Evolutionary conservation across 2,329 filamentous ascomycete genomes (phyloP), one percentile per base, ranked within the genome.

Genomic region (Aspergillus sp.): DNA sequence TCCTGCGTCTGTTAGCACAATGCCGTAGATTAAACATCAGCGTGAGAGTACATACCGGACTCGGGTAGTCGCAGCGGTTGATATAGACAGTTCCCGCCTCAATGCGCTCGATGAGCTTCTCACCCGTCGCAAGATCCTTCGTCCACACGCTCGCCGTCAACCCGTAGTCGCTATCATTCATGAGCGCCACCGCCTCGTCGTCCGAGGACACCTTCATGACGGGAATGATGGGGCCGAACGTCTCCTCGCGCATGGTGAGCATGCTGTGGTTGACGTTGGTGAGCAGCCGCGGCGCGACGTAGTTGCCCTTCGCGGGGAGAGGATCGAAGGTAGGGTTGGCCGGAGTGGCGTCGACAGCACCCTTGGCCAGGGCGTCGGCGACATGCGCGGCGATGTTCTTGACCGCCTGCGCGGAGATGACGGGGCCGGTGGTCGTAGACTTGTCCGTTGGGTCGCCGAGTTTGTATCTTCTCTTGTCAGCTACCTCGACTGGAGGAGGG

Each of bases 101-200:
- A 47, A 96, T 84, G 43, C 86, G 79, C 51, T 93, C 86, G 35
- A 87, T 84, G 47, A 96, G 78, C 67, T 87, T 81, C 61, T 90
- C 83, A 24, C 87, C 92, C 65, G 80, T 86, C 45, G 76, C 79
- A 2, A 84, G 83, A 66, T 96, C 90, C 72, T 92, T 94, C 50
- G 90, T 95, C 92, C 91, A 96, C 62, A 96, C 91, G 65, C 90
- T 95, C 16, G 90, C 91, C 5, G 92, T 96, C 56, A 96, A 78
- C 4, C 92, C 92, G 67, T 94, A 95, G 57, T 94, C 86, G 71
- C 88, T 94, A 68, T 95, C 90, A 63, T 96, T 96, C 89, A 96
- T 95, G 49, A 92, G 74, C 57, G 79, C 73, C 54, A 96, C 75
- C 1, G 92, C 92, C 73, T 96, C 89, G 13, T 82, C 82, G 61